Conservation (phyloP, 1,284 basidiomycete species). For the Calocybe gambosa region DNA sequence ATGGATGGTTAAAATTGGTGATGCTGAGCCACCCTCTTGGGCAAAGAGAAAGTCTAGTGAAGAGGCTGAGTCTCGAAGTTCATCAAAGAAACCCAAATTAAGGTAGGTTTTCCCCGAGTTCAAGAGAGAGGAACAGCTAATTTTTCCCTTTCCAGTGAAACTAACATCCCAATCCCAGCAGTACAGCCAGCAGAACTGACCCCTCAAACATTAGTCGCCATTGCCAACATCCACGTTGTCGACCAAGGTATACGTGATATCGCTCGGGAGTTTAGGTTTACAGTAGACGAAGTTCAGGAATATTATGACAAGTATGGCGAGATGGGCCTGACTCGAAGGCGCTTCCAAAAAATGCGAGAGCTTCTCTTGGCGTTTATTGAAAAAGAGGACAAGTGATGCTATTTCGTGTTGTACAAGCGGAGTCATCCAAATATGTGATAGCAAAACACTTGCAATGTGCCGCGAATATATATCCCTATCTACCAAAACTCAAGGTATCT, state of each 20-base stretch:
- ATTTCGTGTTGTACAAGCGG: too few relatives aligned
- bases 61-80: constrained; percentile 28
- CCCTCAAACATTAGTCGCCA: constrained; percentile 25
- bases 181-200: constrained; percentile 16
- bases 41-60: constrained; percentile 46
- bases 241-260: constrained; percentile 58
- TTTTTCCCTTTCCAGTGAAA: constrained; percentile 1
- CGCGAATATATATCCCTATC: too few relatives aligned
- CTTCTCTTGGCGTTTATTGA: constrained; percentile 40
- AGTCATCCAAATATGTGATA: too few relatives aligned
- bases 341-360: constrained; percentile 63
- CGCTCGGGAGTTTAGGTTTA: constrained; percentile 60
- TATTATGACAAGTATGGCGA: constrained; percentile 67
- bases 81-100: constrained; percentile 26
- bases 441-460: too few relatives aligned
- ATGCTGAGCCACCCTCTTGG: constrained; percentile 61
- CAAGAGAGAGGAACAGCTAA: constrained; percentile 7
- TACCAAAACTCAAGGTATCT: constrained; percentile 27
- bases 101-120: constrained; percentile 17
- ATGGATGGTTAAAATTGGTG: constrained; percentile 60
- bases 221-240: constrained; percentile 51
- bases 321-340: constrained; percentile 51
- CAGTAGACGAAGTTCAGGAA: constrained; percentile 64
- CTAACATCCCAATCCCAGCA: constrained; percentile 3
- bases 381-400: constrained; percentile 15